Evolutionary conservation across 768 basidiomycete species (phyloP).

Genomic region (Tricholoma flavovirens): DNA sequence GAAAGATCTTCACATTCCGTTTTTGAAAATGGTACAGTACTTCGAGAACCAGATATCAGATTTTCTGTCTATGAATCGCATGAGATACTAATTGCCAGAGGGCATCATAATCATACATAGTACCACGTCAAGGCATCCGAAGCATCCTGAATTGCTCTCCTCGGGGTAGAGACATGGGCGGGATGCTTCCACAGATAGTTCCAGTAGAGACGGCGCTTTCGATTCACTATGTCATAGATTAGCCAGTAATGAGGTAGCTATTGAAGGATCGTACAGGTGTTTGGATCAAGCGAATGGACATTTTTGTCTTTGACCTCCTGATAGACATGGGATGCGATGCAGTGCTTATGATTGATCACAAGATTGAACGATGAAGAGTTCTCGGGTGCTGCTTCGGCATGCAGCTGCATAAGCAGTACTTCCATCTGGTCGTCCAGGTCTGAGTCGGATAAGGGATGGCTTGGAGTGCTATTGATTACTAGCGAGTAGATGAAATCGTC

Average conservation of each 20-base stretch:
- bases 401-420: slow-evolving; percentile 27
- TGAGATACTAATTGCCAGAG: neutral
- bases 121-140: slow-evolving; percentile 47
- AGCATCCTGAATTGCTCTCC: slow-evolving; percentile 39
- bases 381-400: slow-evolving; percentile 19
- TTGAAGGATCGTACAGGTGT: slow-evolving; percentile 15
- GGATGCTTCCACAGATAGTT: slow-evolving; percentile 47
- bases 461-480: slow-evolving; percentile 21
- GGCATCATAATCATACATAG: slow-evolving; percentile 25
- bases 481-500: slow-evolving; percentile 26
- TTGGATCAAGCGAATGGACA: slow-evolving; percentile 21
- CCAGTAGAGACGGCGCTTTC: slow-evolving; percentile 46
- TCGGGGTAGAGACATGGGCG: slow-evolving; percentile 35
- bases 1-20: slow-evolving; percentile 46
- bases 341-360: slow-evolving; percentile 41
- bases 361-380: slow-evolving; percentile 27
- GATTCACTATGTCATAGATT: slow-evolving; percentile 28
- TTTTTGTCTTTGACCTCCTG: slow-evolving; percentile 27
- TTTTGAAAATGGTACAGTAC: slow-evolving; percentile 49
- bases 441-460: slow-evolving; percentile 22
- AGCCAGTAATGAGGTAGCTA: neutral
- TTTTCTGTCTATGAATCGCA: slow-evolving; percentile 36
- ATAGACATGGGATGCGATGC: slow-evolving; percentile 37
- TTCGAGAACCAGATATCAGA: slow-evolving; percentile 36
- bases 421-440: slow-evolving; percentile 38